phyloP scores from a whole-genome alignment of 352 stramenopile genomes.

The Globisporangium spiculum region DNA sequence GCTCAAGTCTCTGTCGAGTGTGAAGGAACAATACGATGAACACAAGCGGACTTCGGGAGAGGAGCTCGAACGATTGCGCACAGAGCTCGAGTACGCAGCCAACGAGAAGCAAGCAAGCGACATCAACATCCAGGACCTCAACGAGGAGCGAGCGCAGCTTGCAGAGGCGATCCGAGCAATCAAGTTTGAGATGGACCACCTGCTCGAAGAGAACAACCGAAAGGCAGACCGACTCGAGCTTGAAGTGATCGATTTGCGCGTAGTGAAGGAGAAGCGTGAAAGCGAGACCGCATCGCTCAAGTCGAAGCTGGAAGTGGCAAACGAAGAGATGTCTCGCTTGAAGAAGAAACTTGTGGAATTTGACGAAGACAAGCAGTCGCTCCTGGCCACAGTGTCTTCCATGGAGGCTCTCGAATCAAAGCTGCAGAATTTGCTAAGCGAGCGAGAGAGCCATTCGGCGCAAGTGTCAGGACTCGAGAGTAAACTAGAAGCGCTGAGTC shows the following conservation, averaged over 20 bases:
- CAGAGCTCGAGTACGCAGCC: constrained; percentile 25
- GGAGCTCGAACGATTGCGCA: constrained; percentile 24
- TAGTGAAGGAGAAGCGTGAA: constrained; percentile 28
- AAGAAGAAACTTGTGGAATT: constrained; percentile 22
- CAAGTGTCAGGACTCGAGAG: constrained; percentile 9
- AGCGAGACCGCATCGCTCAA: constrained; percentile 31
- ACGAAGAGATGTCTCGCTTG: constrained; percentile 29
- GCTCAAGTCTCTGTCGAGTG: not conserved
- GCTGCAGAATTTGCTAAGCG: constrained; percentile 11
- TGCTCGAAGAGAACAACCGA: constrained; percentile 35
- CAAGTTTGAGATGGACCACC: constrained; percentile 33
- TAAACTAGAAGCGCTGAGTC: not conserved
- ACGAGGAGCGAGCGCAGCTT: constrained; percentile 27
- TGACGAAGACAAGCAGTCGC: constrained; percentile 21
- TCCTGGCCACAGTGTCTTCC: constrained; percentile 4
- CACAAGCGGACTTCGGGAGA: not conserved
- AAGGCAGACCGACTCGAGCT: constrained; percentile 31
- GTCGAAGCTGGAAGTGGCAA: constrained; percentile 27
- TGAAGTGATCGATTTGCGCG: constrained; percentile 41
- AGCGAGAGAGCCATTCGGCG: constrained; percentile 7
- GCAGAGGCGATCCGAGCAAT: constrained; percentile 16
- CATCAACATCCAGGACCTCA: constrained; percentile 30
- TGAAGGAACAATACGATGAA: not conserved
- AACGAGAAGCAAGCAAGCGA: constrained; percentile 36
- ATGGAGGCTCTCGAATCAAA: constrained; percentile 12